These are phyloP conservation scores for Fistulinella cinereoalba DNA, from an alignment of 1,284 basidiomycete genomes.

Conservation along the genomic window DNA sequence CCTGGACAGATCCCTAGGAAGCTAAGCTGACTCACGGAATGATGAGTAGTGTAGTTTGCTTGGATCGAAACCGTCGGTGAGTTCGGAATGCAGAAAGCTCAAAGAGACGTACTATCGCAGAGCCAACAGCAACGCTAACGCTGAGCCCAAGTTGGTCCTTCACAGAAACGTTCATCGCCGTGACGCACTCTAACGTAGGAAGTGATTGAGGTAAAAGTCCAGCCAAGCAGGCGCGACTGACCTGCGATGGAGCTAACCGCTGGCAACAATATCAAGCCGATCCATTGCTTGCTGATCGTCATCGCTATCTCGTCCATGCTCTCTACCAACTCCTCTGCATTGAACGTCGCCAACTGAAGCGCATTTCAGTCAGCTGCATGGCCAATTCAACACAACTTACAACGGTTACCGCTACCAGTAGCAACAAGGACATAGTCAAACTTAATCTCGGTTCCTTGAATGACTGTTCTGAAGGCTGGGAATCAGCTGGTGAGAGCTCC, in stretches of 20 bases:
- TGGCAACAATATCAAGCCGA: constrained; percentile 85
- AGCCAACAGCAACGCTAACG: constrained; percentile 85
- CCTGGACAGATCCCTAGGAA: background rate
- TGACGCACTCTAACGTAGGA: constrained; percentile 67
- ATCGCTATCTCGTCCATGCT: constrained; percentile 66
- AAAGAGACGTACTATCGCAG: constrained; percentile 67
- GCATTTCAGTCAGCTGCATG: constrained; percentile 5
- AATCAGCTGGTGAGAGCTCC: constrained; percentile 24
- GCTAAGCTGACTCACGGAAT: constrained; percentile 29
- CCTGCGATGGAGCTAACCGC: constrained; percentile 85
- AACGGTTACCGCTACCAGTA: constrained; percentile 63
- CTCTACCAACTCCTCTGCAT: constrained; percentile 83
- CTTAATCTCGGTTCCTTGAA: constrained; percentile 56
- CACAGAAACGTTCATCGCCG: constrained; percentile 84
- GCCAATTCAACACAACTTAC: constrained; percentile 39
- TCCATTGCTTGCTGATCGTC: constrained; percentile 71
- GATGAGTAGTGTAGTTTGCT: constrained; percentile 83
- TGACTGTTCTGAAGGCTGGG: constrained; percentile 16
- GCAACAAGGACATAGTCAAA: constrained; percentile 52
- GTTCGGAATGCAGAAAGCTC: background rate
- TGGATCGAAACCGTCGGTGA: background rate
- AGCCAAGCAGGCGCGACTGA: constrained; percentile 20
- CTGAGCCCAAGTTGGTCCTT: constrained; percentile 76
- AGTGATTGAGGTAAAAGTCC: background rate
- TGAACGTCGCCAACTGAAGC: constrained; percentile 66